Base-by-base conservation (phyloP, 352 stramenopile species). In the Phytophthora sp. region DNA sequence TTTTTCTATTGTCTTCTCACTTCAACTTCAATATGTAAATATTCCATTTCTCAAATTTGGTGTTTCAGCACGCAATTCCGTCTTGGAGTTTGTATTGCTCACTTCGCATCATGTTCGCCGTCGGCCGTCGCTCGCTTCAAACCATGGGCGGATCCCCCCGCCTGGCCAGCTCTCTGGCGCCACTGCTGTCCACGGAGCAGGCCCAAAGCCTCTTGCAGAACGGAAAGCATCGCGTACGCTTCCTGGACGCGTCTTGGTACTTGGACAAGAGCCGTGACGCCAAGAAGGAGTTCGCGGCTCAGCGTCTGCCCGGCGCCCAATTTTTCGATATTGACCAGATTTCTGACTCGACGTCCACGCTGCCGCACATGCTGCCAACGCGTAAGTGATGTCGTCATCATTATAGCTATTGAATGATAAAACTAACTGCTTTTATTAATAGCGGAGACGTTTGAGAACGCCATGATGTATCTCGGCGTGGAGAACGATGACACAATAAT, bases 321-420 rank as follows among this genome's bases (percentile, higher is more conserved):
- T 98, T 95, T 74, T 98, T 98, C 56, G 95, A 99, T 65, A 96
- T 98, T 55, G 90, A 96, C 31, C 79, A 93, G 56, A 82, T 93
- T 46, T 71, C 82, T 16, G 90, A 96, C 73, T 78, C 67, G 52
- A 74, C 58, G 12, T 89, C 82, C 3, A 83, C 74, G n/a, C 66
- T 95, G 42, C 90, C 90, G 61, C 90, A 97, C 70, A 96, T 95
- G 85, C 62, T 97, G 49, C 90, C 90, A 1, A 80, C 60, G 3
- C 50, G 74, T 88, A 54, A 39, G 21, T 41, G 18, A 38, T 33
- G 21, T 23, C 26, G 20, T 18, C 20, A 35, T 58, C 20, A 36
- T 57, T 15, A 8, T 33, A 36, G 29, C n/a, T n/a, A 33, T 11
- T 7, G 29, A 56, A 11, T 16, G 24, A 56, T 16, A 30, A 21